phyloP scores from a whole-genome alignment of 495 filamentous ascomycete genomes.

The Xylaria castorea region DNA sequence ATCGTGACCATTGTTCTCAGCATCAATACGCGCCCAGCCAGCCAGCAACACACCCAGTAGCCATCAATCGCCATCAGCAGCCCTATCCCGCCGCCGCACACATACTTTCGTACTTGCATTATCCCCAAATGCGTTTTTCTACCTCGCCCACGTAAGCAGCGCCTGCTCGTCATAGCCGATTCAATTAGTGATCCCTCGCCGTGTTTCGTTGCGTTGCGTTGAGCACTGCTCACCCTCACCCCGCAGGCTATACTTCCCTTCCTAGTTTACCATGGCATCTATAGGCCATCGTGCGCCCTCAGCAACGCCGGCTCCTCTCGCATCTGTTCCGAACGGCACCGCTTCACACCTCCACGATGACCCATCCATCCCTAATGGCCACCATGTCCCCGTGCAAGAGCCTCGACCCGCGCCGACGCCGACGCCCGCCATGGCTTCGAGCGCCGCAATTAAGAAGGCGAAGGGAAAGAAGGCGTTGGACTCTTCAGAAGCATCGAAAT shows the following conservation, averaged over 20 bases:
- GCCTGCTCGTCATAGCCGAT: slow-evolving; percentile 10
- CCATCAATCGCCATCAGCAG: slow-evolving; percentile 26
- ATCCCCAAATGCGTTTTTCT: slow-evolving; percentile 25
- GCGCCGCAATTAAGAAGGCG: slow-evolving; percentile 66
- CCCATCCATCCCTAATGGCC: slow-evolving; percentile 43
- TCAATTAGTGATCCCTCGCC: not conserved
- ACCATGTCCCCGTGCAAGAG: slow-evolving; percentile 46
- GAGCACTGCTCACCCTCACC: slow-evolving; percentile 1
- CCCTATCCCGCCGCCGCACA: slow-evolving; percentile 19
- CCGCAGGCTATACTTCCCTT: slow-evolving; percentile 22
- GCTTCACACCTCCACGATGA: slow-evolving; percentile 36
- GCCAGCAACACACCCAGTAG: slow-evolving; percentile 28
- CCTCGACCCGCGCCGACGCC: slow-evolving; percentile 51
- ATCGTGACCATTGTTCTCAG: slow-evolving; percentile 29
- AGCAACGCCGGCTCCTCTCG: slow-evolving; percentile 40
- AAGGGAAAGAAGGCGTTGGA: slow-evolving; percentile 74
- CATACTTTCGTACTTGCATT: slow-evolving; percentile 12
- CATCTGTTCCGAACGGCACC: slow-evolving; percentile 35
- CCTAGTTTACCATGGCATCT: slow-evolving; percentile 40
- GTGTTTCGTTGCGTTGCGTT: not conserved
- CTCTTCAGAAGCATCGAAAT: slow-evolving; percentile 84
- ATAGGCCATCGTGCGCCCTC: slow-evolving; percentile 39
- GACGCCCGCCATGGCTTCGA: slow-evolving; percentile 45
- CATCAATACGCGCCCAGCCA: slow-evolving; percentile 26
- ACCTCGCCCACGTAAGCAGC: slow-evolving; percentile 25